phyloP scores from a whole-genome alignment of 2,329 filamentous ascomycete species.

The Claviceps paspali region DNA sequence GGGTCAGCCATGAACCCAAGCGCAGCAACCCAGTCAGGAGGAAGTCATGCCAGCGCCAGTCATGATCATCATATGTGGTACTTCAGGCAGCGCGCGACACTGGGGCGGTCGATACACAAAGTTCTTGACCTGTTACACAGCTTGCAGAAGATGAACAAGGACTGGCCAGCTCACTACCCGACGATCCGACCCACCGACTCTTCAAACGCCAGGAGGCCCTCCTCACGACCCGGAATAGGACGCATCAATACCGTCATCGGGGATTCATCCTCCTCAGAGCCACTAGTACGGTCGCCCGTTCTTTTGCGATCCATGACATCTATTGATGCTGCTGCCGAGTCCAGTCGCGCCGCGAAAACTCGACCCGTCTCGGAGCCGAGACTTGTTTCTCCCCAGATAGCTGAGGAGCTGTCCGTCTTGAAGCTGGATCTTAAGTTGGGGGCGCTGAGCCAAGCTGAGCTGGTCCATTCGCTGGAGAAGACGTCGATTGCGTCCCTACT shows the following conservation, averaged over 20 bases:
- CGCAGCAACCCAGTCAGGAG: conserved; percentile 26
- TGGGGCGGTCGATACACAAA: conserved; percentile 76
- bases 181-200: conserved; percentile 53
- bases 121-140: conserved; percentile 72
- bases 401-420: conserved; percentile 87
- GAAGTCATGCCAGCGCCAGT: conserved; percentile 59
- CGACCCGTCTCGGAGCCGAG: conserved; percentile 55
- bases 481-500: conserved; percentile 75
- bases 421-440: conserved; percentile 92
- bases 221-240: conserved; percentile 44
- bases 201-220: conserved; percentile 26
- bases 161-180: conserved; percentile 92
- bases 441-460: conserved; percentile 67
- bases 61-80: conserved; percentile 87
- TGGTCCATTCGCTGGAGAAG: conserved; percentile 92
- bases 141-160: conserved; percentile 75
- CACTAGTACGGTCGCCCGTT: conserved; percentile 27
- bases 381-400: conserved; percentile 79
- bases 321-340: conserved; percentile 47
- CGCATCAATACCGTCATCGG: conserved; percentile 48
- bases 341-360: conserved; percentile 53
- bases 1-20: conserved; percentile 22
- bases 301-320: conserved; percentile 61
- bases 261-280: conserved; percentile 25
- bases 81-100: conserved; percentile 75